Evolutionary conservation across 768 basidiomycete species (phyloP).

Genomic region (Artomyces pyxidatus): DNA sequence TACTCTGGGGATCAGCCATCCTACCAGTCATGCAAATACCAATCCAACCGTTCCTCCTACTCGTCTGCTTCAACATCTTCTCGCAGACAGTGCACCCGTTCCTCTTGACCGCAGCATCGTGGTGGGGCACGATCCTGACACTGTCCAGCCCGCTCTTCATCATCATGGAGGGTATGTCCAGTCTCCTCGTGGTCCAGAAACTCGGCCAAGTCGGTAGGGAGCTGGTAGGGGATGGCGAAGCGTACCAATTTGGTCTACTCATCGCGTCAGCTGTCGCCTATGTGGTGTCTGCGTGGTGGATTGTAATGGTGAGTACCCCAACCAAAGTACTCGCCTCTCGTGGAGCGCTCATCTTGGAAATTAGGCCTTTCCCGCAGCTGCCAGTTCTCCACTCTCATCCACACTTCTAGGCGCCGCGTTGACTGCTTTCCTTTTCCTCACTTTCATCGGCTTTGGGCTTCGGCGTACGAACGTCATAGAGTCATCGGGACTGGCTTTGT

Average conservation of each 20-base stretch:
- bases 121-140: constrained; percentile 68
- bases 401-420: constrained; percentile 84
- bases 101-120: constrained; percentile 46
- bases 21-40: constrained; percentile 78
- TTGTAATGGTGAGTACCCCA: constrained; percentile 54
- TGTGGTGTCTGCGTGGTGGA: constrained; percentile 81
- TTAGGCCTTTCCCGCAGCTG: constrained; percentile 79
- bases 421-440: constrained; percentile 84
- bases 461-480: constrained; percentile 91
- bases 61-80: constrained; percentile 82
- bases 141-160: constrained; percentile 75
- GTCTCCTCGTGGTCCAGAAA: constrained; percentile 74
- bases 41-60: constrained; percentile 79
- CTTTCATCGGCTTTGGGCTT: constrained; percentile 83
- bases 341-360: no score
- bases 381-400: constrained; percentile 78
- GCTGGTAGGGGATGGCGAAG: constrained; percentile 64
- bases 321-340: no score
- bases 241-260: constrained; percentile 68
- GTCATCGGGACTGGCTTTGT: constrained; percentile 78
- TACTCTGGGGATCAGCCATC: constrained; percentile 62
- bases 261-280: constrained; percentile 73
- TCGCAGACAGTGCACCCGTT: constrained; percentile 53
- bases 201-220: constrained; percentile 71
- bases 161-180: constrained; percentile 76